Percentiles rank a stretch among this genome's conserved stretches.
These are phyloP conservation scores for Camillea tinctor DNA, from an alignment of 2,329 filamentous ascomycete species.

Conservation along the genomic window DNA sequence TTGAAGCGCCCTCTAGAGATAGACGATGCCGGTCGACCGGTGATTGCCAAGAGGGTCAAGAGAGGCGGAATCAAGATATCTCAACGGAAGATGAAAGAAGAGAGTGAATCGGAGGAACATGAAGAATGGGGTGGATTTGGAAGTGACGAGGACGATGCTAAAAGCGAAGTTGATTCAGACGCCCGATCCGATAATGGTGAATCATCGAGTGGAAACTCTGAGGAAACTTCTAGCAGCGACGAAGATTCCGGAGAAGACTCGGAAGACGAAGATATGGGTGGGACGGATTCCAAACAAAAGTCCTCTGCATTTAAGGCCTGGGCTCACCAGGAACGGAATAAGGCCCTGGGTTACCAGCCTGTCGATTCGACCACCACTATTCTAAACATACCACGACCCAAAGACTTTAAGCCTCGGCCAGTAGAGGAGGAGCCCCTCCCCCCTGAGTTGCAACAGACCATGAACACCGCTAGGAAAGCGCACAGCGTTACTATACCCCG, in stretches of 20 bases:
- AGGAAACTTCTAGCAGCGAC: conserved; percentile 15
- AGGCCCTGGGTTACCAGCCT: conserved; percentile 68
- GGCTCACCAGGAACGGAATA: conserved; percentile 83
- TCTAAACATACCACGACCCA: conserved; percentile 53
- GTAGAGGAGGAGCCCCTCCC: conserved; percentile 71
- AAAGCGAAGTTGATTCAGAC: conserved; percentile 3
- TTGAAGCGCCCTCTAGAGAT: conserved; percentile 83
- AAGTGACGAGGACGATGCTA: conserved; percentile 40
- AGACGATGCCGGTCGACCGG: conserved; percentile 74
- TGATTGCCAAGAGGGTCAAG: conserved; percentile 80
- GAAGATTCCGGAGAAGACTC: conserved; percentile 30
- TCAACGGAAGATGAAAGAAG: conserved; percentile 34
- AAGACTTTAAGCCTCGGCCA: conserved; percentile 65
- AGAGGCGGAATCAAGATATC: conserved; percentile 57
- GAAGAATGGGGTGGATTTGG: conserved; percentile 65
- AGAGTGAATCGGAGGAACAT: conserved; percentile 24
- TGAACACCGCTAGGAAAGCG: conserved; percentile 65
- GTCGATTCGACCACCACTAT: conserved; percentile 41
- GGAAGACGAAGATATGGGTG: conserved; percentile 31
- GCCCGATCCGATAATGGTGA: background rate
- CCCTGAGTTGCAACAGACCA: conserved; percentile 60
- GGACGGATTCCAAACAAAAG: conserved; percentile 37
- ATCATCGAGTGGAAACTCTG: conserved; percentile 21
- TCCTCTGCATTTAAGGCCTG: conserved; percentile 85
- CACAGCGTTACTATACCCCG: conserved; percentile 73